phyloP scores from a whole-genome alignment of 1,139 yeast genomes.

The Hansenula sp. region DNA sequence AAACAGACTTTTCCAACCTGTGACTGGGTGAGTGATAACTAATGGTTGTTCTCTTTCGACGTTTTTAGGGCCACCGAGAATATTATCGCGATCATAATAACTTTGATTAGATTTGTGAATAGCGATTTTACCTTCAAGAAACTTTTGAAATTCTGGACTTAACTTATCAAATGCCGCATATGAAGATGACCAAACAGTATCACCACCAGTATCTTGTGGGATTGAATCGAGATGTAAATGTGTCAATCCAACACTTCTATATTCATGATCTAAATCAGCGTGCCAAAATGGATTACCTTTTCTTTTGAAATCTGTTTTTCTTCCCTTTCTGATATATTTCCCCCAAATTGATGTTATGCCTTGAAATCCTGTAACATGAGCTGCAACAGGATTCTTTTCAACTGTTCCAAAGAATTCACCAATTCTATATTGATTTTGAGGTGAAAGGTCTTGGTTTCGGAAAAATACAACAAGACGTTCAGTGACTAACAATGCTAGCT shows the following conservation, averaged over 20 bases:
- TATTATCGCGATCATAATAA: constrained; percentile 36
- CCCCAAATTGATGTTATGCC: constrained; percentile 54
- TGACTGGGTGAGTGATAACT: constrained; percentile 50
- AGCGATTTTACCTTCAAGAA: constrained; percentile 45
- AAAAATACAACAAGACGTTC: constrained; percentile 46
- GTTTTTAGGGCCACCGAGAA: constrained; percentile 36
- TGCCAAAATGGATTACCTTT: constrained; percentile 29
- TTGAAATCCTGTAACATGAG: constrained; percentile 26
- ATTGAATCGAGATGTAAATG: constrained; percentile 37
- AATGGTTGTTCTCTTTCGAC: constrained; percentile 40
- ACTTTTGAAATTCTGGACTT: constrained; percentile 41
- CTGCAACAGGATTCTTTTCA: constrained; percentile 43
- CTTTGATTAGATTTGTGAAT: constrained; percentile 38
- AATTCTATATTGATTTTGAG: constrained; percentile 38
- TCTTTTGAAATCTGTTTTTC: background rate
- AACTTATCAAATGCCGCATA: constrained; percentile 47
- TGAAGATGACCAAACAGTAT: constrained; percentile 45
- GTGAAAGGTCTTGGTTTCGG: constrained; percentile 41
- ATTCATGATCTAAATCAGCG: constrained; percentile 42
- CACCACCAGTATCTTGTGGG: constrained; percentile 43
- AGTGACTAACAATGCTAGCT: constrained; percentile 45
- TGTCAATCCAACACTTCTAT: constrained; percentile 32
- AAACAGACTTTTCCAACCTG: constrained; percentile 47
- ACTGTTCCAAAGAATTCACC: constrained; percentile 43
- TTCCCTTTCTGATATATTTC: constrained; percentile 24